phyloP scores from a whole-genome alignment of 2,329 filamentous ascomycete species.

The Verticillium klebahnii region DNA sequence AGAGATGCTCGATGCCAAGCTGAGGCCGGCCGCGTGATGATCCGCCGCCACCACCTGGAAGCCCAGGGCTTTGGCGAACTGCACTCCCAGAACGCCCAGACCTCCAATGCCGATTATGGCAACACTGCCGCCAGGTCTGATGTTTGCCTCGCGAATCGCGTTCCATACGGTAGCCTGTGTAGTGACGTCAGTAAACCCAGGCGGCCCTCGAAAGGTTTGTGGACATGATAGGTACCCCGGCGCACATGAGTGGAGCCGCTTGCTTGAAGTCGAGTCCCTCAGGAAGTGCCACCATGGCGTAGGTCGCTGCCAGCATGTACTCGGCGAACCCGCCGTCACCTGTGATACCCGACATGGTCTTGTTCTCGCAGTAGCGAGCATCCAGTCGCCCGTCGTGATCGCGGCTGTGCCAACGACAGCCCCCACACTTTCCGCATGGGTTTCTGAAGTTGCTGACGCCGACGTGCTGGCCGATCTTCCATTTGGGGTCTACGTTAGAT shows the following conservation, averaged over 20 bases:
- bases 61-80: constrained; percentile 22
- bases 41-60: constrained; percentile 21
- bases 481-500: constrained; percentile 3
- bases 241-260: constrained; percentile 6
- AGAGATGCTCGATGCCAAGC: constrained; percentile 12
- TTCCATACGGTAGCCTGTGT: constrained; percentile 10
- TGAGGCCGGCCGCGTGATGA: constrained; percentile 11
- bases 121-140: constrained; percentile 7
- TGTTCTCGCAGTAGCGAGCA: background rate
- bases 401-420: constrained; percentile 7
- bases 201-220: no score
- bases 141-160: constrained; percentile 9
- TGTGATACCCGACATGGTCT: background rate
- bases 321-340: constrained; percentile 1
- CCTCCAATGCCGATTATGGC: constrained; percentile 18
- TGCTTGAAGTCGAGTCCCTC: background rate
- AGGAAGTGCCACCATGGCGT: background rate
- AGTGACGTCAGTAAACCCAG: background rate
- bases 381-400: background rate
- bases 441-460: constrained; percentile 18
- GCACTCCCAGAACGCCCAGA: constrained; percentile 18
- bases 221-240: background rate
- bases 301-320: constrained; percentile 1
- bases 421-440: constrained; percentile 11
- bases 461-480: constrained; percentile 26